A percentile compares a stretch with the other conserved stretches of the same genome.
Evolutionary conservation across 1,284 basidiomycete genomes (phyloP).

Genomic region (Naganishia sp.): DNA sequence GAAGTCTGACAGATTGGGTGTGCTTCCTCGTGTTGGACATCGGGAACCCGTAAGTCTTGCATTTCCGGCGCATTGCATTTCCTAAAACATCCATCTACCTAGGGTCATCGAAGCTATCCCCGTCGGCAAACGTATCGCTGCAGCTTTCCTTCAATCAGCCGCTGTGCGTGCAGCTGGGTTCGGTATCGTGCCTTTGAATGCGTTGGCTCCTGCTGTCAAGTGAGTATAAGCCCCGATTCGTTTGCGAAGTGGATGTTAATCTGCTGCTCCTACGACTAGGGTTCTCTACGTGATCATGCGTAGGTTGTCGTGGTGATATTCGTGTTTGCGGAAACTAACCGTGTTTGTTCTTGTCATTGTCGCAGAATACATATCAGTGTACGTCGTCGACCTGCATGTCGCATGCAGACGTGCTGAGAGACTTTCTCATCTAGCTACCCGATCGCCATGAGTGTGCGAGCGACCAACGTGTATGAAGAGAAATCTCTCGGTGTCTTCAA

Average conservation of each 20-base stretch:
- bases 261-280: slow-evolving; percentile 52
- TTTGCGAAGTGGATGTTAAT: slow-evolving; percentile 37
- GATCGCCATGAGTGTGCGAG: slow-evolving; percentile 73
- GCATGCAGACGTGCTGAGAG: neutral
- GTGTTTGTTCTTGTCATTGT: neutral
- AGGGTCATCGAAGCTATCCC: slow-evolving; percentile 68
- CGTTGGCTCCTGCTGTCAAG: slow-evolving; percentile 80
- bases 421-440: slow-evolving; percentile 52
- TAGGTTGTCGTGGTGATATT: slow-evolving; percentile 52
- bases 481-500: slow-evolving; percentile 75
- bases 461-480: slow-evolving; percentile 98
- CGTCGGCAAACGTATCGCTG: slow-evolving; percentile 65
- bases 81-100: neutral
- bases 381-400: slow-evolving; percentile 42
- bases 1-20: slow-evolving; percentile 78
- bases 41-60: slow-evolving; percentile 61
- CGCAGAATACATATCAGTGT: slow-evolving; percentile 56
- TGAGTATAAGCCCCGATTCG: slow-evolving; percentile 53
- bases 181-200: slow-evolving; percentile 68
- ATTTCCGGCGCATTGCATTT: neutral
- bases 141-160: slow-evolving; percentile 69
- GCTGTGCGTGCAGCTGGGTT: slow-evolving; percentile 88
- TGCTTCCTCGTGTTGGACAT: slow-evolving; percentile 87
- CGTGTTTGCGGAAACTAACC: neutral
- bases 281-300: slow-evolving; percentile 85